A percentile compares a stretch with the other conserved stretches of the same genome.
phyloP scores from a whole-genome alignment of 2,329 filamentous ascomycete species.

The Aspergillus sclerotialis region DNA sequence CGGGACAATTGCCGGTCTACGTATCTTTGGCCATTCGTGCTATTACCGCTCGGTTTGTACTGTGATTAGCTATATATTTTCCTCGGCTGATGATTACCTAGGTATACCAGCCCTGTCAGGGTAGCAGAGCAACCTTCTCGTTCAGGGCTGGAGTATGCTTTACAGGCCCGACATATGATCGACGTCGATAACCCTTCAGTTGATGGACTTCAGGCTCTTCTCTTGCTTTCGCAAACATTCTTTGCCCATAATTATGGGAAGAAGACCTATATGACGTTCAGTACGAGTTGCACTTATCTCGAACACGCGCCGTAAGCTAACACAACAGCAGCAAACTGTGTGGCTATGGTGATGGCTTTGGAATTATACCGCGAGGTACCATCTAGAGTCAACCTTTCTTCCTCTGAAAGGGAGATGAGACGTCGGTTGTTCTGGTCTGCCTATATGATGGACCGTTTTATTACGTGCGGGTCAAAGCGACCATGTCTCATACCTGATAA shows the following conservation, averaged over 20 bases:
- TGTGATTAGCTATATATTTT: conserved; percentile 2
- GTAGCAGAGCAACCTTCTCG: conserved; percentile 62
- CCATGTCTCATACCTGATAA: conserved; percentile 75
- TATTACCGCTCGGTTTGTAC: conserved; percentile 54
- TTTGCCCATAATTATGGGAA: conserved; percentile 73
- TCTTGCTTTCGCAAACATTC: conserved; percentile 69
- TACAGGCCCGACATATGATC: conserved; percentile 61
- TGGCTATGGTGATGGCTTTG: conserved; percentile 76
- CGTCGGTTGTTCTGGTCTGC: conserved; percentile 84
- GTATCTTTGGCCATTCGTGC: conserved; percentile 50
- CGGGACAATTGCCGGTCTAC: conserved; percentile 54
- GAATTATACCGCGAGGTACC: conserved; percentile 74
- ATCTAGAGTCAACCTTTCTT: conserved; percentile 52
- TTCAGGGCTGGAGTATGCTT: conserved; percentile 65
- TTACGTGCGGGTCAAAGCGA: conserved; percentile 71
- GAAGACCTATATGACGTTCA: conserved; percentile 78
- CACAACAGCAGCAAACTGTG: conserved; percentile 64
- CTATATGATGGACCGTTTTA: conserved; percentile 79
- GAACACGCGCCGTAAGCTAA: no score
- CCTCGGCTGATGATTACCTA: conserved; percentile 30
- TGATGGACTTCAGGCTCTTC: conserved; percentile 66
- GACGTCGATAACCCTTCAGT: conserved; percentile 76
- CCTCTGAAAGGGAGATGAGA: conserved; percentile 66
- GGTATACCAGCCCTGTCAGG: conserved; percentile 62
- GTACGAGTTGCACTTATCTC: conserved; percentile 39